Base-by-base conservation (phyloP, 2,329 filamentous ascomycete genomes). In the Colletotrichum liaoningense region DNA sequence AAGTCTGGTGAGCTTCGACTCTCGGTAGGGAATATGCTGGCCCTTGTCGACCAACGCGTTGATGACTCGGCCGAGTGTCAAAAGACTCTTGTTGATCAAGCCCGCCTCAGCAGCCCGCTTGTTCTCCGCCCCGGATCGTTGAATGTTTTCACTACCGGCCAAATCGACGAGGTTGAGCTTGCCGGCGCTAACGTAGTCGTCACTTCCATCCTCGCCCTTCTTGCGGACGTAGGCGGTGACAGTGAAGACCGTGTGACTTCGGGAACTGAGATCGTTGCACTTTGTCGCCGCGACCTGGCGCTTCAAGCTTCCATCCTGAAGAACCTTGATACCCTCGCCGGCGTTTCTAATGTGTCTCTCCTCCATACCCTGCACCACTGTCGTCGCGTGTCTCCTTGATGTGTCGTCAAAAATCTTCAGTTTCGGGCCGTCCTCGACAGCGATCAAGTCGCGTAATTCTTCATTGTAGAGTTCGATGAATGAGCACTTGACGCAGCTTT, bases 391-490 rank as follows among this genome's bases (percentile, higher is more conserved):
- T n/a, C 95, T 95, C 80, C 94, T 94, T 71, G 91, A 94, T 56
- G 92, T 92, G 80, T 98, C 97, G 76, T 99, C 97, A 80, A 92
- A 99, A 69, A 99, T 98, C 81, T 98, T 99, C 64, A 99, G 87
- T 82, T 98, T 98, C 14, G 90, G 87, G 74, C 86, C 90, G 66
- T 98, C 95, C 65, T 99, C 97, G 0, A 88, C 83, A 0, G 96
- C 92, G 4, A 98, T 91, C 42, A 99, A 84, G 81, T 99, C 97
- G 55, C 96, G 93, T 30, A 99, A 88, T 79, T 99, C 97, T 83
- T 99, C 97, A 81, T 99, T 99, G 86, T 99, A 99, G 0, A 99
- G 87, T 81, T 99, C 97, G 79, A 99, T 98, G 80, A 98, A 99
- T 0, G 97, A 99, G 84, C 95, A 98, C 80, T 98, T 98, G 78